These are phyloP conservation scores for Sanghuangporus sanghuang DNA, from an alignment of 1,284 basidiomycete genomes.

Conservation along the genomic window DNA sequence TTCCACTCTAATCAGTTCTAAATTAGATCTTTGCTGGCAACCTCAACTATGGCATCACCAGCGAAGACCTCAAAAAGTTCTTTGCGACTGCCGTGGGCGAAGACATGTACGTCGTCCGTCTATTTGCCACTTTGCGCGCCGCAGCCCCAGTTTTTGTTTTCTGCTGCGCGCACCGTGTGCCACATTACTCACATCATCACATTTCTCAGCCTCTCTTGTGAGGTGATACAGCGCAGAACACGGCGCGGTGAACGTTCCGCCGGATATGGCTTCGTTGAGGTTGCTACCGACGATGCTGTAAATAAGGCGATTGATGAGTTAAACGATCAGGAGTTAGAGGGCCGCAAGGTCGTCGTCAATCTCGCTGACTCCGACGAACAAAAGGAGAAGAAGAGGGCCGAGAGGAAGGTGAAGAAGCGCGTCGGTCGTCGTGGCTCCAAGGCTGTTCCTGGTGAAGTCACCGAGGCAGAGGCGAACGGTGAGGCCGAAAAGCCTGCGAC, in stretches of 20 bases:
- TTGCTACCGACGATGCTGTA: slow-evolving; percentile 75
- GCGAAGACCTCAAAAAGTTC: slow-evolving; percentile 86
- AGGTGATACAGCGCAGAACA: slow-evolving; percentile 80
- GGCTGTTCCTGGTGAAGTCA: slow-evolving; percentile 79
- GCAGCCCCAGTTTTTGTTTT: not conserved
- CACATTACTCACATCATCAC: not conserved
- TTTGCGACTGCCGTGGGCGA: slow-evolving; percentile 69
- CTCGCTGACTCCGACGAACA: slow-evolving; percentile 84
- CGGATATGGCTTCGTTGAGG: slow-evolving; percentile 89
- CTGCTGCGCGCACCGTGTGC: slow-evolving; percentile 17
- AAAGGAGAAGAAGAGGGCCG: slow-evolving; percentile 78
- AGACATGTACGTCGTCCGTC: slow-evolving; percentile 62
- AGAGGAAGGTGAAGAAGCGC: slow-evolving; percentile 70
- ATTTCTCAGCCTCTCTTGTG: slow-evolving; percentile 59
- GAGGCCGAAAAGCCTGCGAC: slow-evolving; percentile 50
- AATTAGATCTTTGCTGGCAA: slow-evolving; percentile 83
- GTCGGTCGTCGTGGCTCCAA: slow-evolving; percentile 77
- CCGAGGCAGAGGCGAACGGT: slow-evolving; percentile 80
- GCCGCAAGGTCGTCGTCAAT: slow-evolving; percentile 83
- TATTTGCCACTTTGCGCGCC: not conserved
- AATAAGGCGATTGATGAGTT: slow-evolving; percentile 83
- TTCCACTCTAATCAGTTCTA: slow-evolving; percentile 13
- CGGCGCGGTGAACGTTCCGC: slow-evolving; percentile 75
- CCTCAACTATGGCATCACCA: slow-evolving; percentile 83
- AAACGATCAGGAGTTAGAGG: slow-evolving; percentile 84